Evolutionary conservation across 371 early-diverging fungal genomes (phyloP), one percentile per base, ranked within the genome.

Genomic region (Haplosporangium sp.): DNA sequence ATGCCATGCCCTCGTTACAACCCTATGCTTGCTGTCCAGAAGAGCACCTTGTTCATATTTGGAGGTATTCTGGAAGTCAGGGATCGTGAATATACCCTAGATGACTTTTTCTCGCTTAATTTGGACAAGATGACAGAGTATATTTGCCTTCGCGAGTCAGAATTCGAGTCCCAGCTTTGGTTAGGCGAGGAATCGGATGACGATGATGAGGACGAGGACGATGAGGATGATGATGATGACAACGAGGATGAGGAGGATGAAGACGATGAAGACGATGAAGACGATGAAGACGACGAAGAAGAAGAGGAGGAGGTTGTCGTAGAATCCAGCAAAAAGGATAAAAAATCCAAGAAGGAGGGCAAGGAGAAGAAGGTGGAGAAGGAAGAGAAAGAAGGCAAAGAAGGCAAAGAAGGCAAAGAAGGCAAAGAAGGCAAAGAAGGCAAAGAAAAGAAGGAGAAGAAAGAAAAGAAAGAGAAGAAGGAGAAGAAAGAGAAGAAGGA

Each of bases 61-160:
- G 92, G 92, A 9, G 92, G 92, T 5, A 85, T 91, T 35, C 57
- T 87, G 37, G 91, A 91, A 69, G 74, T 83, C 37, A 82, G 72
- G 47, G 85, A 84, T 56, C 84, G 85, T 61, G 92, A 92, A 77
- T 81, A 86, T 71, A 91, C 91, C 0, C 71, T 89, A 65, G 84
- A 85, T 39, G 91, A 92, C 75, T 76, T 92, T 42, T 91, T 89
- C 87, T 69, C 86, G 11, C 60, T 90, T 38, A 88, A 90, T 61
- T 66, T 90, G 74, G 92, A 92, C 71, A 92, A 91, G 83, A 78
- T 86, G 67, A 84, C 78, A 11, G 87, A 85, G 67, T 92, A 87
- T 84, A 74, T 86, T 44, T 86, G 86, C 44, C 27, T 89, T 63
- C 71, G 86, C 13, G 67, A 67, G 35, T 88, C 88, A 27, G 85